These are phyloP conservation scores for Leccinellum luteum DNA, from an alignment of 768 basidiomycete genomes.

Conservation along the genomic window DNA sequence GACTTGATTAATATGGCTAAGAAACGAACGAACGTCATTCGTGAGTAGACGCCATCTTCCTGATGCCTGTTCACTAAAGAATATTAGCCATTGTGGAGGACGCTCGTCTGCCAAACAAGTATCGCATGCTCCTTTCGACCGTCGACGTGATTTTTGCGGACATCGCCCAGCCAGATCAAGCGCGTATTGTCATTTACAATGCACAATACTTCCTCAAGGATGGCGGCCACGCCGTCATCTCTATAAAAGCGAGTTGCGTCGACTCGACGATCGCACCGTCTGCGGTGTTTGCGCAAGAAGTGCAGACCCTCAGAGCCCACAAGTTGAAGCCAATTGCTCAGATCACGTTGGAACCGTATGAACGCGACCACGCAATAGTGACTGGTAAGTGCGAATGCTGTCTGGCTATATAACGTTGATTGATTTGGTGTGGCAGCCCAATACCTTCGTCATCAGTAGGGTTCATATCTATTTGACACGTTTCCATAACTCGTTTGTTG, in stretches of 20 bases:
- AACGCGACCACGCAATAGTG: constrained; percentile 90
- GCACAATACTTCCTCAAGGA: constrained; percentile 96
- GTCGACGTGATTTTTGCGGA: constrained; percentile 99
- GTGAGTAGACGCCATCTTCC: constrained; percentile 46
- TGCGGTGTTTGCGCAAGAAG: constrained; percentile 85
- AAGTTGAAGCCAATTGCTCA: constrained; percentile 95
- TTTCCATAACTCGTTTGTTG: background rate
- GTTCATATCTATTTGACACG: background rate
- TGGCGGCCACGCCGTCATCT: constrained; percentile 88
- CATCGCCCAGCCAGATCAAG: constrained; percentile 98
- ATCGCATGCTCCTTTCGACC: constrained; percentile 93
- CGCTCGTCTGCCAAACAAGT: constrained; percentile 93
- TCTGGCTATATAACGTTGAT: background rate
- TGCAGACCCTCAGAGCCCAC: constrained; percentile 70
- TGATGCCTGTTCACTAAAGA: background rate
- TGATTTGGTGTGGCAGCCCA: constrained; percentile 32
- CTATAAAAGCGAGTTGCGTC: constrained; percentile 98
- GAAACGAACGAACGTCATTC: constrained; percentile 98
- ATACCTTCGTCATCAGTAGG: constrained; percentile 45
- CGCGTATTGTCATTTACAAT: constrained; percentile 92
- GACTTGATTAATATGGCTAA: constrained; percentile 99
- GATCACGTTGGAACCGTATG: constrained; percentile 91
- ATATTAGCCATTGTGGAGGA: constrained; percentile 89
- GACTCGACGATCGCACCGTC: constrained; percentile 94
- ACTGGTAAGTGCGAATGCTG: constrained; percentile 48